Evolutionary conservation across 2,329 filamentous ascomycete species (phyloP).

Genomic region (Colletotrichum acutatum): DNA sequence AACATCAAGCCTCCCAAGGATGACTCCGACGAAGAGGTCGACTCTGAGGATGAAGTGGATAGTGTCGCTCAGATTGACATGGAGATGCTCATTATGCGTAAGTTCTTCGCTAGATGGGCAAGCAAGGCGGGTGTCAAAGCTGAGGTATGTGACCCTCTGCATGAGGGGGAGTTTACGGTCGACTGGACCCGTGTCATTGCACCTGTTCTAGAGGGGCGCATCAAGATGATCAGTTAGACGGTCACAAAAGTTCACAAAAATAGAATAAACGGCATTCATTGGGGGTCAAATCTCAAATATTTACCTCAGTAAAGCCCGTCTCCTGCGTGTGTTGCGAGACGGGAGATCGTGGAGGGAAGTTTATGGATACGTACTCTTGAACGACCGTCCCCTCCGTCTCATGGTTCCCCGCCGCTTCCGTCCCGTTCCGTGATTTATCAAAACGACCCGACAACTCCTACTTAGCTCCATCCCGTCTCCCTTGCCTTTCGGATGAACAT

Average conservation of each 20-base stretch:
- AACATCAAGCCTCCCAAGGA: slow-evolving; percentile 47
- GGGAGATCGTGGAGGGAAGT: too few relatives aligned
- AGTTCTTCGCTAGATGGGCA: slow-evolving; percentile 80
- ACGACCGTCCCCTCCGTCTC: too few relatives aligned
- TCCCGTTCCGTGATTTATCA: too few relatives aligned
- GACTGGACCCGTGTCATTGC: slow-evolving; percentile 86
- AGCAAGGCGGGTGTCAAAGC: slow-evolving; percentile 71
- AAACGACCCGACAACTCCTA: too few relatives aligned
- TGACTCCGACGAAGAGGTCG: slow-evolving; percentile 54
- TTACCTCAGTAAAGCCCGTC: too few relatives aligned
- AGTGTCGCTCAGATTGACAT: slow-evolving; percentile 58
- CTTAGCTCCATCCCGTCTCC: too few relatives aligned
- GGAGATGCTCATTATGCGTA: slow-evolving; percentile 73
- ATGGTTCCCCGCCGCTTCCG: too few relatives aligned
- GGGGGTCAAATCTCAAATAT: background rate
- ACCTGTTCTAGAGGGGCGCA: slow-evolving; percentile 81
- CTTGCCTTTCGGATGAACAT: too few relatives aligned
- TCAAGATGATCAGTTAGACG: slow-evolving; percentile 57
- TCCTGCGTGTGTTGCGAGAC: too few relatives aligned
- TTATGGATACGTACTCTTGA: too few relatives aligned
- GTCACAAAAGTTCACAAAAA: background rate
- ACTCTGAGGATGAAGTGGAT: slow-evolving; percentile 48
- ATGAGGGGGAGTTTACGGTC: slow-evolving; percentile 69
- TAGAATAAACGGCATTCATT: background rate
- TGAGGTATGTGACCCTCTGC: slow-evolving; percentile 63